Evolutionary conservation across 768 basidiomycete species (phyloP).

Genomic region (Psilocybe azurescens): DNA sequence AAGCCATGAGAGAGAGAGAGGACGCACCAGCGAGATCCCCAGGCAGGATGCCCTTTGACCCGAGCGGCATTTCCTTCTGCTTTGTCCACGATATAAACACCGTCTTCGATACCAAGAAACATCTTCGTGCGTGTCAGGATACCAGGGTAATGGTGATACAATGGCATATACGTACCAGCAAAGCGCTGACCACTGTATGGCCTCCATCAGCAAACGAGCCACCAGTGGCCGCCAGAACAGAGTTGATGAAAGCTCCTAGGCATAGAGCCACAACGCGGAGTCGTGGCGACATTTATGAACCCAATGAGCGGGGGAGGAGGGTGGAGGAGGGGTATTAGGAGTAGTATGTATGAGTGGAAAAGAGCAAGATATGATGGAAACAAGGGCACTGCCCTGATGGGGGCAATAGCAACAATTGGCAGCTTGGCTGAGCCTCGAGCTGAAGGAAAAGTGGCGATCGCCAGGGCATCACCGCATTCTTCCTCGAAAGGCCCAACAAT

Average conservation of each 20-base stretch:
- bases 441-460: neutral
- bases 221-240: slow-evolving; percentile 38
- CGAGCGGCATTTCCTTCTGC: slow-evolving; percentile 75
- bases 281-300: slow-evolving; percentile 22
- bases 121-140: slow-evolving; percentile 45
- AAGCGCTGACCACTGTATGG: slow-evolving; percentile 50
- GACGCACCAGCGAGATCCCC: slow-evolving; percentile 69
- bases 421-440: neutral
- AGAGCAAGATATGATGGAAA: neutral
- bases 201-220: slow-evolving; percentile 53
- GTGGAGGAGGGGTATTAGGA: slow-evolving; percentile 3
- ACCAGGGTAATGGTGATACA: neutral
- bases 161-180: slow-evolving; percentile 46
- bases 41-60: slow-evolving; percentile 74
- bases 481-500: slow-evolving; percentile 9
- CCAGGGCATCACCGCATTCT: slow-evolving; percentile 12
- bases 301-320: neutral
- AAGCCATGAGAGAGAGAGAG: neutral
- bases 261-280: slow-evolving; percentile 49
- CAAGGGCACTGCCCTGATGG: neutral
- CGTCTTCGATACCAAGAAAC: slow-evolving; percentile 80
- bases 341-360: neutral
- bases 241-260: slow-evolving; percentile 41
- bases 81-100: slow-evolving; percentile 91
- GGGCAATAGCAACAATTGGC: neutral